These are phyloP conservation scores for Nissolia schottii DNA, from an alignment of 306 rosid genomes.

Conservation along the genomic window DNA sequence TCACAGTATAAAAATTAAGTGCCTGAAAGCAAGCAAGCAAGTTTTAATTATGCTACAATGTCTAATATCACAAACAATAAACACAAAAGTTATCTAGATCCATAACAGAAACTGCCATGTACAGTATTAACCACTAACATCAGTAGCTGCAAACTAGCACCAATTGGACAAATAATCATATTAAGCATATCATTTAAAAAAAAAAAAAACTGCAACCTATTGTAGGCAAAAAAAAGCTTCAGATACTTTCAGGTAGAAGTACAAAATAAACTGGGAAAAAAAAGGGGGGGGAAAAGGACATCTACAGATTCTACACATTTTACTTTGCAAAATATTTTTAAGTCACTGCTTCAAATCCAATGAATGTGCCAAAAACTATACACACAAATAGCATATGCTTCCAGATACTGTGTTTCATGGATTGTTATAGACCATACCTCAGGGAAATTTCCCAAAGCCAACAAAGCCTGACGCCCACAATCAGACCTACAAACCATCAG, in stretches of 20 bases:
- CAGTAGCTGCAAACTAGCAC: not conserved
- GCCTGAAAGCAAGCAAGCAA: slow-evolving; percentile 9
- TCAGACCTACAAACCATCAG: slow-evolving; percentile 65
- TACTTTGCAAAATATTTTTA: not conserved
- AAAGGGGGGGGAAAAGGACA: not conserved
- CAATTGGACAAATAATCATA: not conserved
- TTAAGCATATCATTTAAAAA: slow-evolving; percentile 4
- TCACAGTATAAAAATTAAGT: slow-evolving; percentile 12
- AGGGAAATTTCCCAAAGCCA: slow-evolving; percentile 75
- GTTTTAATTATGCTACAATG: slow-evolving; percentile 6
- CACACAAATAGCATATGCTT: slow-evolving; percentile 8
- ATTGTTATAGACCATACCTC: slow-evolving; percentile 56
- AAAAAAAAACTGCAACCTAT: not conserved
- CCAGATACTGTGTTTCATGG: not conserved
- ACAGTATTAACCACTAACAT: not conserved
- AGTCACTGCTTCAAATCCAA: not conserved
- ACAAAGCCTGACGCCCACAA: slow-evolving; percentile 92
- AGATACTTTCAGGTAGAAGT: not conserved
- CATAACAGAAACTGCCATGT: not conserved
- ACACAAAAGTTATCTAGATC: not conserved
- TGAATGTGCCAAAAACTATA: not conserved
- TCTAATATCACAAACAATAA: slow-evolving; percentile 8
- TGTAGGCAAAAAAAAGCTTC: slow-evolving; percentile 7
- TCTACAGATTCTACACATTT: not conserved
- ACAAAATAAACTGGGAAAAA: not conserved